Percentiles rank a stretch among this genome's conserved stretches.
Evolutionary conservation across 208 protist genomes (phyloP).

Genomic region (Tritrichomonas musculus): DNA sequence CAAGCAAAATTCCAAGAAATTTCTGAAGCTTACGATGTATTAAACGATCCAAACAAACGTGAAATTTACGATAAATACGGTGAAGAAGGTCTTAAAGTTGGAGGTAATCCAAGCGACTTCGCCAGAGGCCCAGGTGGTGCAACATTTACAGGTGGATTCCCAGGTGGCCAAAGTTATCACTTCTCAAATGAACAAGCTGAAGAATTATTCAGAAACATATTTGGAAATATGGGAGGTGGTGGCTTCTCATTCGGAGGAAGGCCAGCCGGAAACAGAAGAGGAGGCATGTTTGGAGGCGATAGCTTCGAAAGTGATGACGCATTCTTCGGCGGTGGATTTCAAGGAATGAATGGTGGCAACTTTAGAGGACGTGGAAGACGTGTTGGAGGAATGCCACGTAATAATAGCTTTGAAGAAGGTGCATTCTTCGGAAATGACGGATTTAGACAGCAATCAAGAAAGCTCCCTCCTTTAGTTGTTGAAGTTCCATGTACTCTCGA

Average conservation of each 20-base stretch:
- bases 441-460: too few species aligned
- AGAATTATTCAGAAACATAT: background rate
- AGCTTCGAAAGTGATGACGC: too few species aligned
- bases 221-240: background rate
- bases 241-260: background rate
- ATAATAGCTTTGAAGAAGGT: too few species aligned
- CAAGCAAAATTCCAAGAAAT: constrained; percentile 40
- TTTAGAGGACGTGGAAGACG: too few species aligned
- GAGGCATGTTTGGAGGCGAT: background rate
- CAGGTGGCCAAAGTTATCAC: background rate
- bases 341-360: too few species aligned
- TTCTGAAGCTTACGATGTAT: constrained; percentile 41
- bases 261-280: background rate
- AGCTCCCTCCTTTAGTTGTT: background rate
- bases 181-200: too few species aligned
- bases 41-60: too few species aligned
- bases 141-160: background rate
- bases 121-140: constrained; percentile 15
- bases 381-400: too few species aligned
- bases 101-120: constrained; percentile 1
- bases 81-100: constrained; percentile 44
- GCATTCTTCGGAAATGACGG: too few species aligned
- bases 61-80: too few species aligned
- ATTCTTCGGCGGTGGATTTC: too few species aligned
- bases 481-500: background rate